A percentile compares a stretch with the other conserved stretches of the same genome.
These are phyloP conservation scores for Dioscorea alata DNA, from an alignment of 106 monocot genomes.

Conservation along the genomic window DNA sequence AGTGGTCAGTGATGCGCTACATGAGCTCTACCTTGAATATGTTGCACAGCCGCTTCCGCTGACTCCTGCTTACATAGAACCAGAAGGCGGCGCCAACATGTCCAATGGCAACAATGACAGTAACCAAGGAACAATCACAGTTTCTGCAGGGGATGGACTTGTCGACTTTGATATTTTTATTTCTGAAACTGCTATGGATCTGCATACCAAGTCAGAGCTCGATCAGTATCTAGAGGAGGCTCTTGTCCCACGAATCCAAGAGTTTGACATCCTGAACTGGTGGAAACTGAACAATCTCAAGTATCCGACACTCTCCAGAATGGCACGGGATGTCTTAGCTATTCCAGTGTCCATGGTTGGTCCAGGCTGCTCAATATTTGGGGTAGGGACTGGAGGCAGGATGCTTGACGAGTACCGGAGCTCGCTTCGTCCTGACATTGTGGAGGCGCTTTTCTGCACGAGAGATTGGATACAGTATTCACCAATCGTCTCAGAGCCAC, in stretches of 20 bases:
- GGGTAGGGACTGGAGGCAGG: constrained; percentile 51
- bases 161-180: constrained; percentile 82
- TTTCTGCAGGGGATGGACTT: constrained; percentile 34
- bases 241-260: constrained; percentile 64
- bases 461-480: constrained; percentile 24
- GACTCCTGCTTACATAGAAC: constrained; percentile 49
- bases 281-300: constrained; percentile 84
- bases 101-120: constrained; percentile 10
- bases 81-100: constrained; percentile 20
- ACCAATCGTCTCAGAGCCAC: too few species aligned
- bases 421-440: constrained; percentile 58
- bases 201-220: constrained; percentile 66
- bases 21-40: constrained; percentile 76
- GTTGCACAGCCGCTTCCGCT: constrained; percentile 43
- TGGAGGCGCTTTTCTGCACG: constrained; percentile 80
- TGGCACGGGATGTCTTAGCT: constrained; percentile 75
- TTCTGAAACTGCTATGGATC: constrained; percentile 47
- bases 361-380: constrained; percentile 48
- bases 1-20: constrained; percentile 58
- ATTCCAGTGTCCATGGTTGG: constrained; percentile 73
- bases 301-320: constrained; percentile 82
- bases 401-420: constrained; percentile 81
- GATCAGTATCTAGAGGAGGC: constrained; percentile 88
- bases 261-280: constrained; percentile 86
- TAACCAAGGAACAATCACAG: constrained; percentile 1